Base-by-base conservation (phyloP, 169 alveolate genomes). In the Eimeria necatrix region DNA sequence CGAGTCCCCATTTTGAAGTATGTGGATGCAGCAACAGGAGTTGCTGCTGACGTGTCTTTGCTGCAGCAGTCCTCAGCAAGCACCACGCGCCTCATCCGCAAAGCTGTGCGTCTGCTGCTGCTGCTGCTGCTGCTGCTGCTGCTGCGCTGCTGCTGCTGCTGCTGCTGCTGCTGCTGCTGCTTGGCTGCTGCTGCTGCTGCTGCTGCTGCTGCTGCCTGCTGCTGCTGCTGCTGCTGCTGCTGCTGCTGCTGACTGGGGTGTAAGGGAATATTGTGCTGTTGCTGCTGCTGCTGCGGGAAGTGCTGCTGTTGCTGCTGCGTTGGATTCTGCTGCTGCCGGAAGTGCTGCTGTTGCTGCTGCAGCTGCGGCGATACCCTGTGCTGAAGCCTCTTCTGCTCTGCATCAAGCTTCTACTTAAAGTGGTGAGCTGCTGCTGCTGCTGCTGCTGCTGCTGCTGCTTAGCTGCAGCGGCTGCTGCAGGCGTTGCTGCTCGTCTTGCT, bases 1-100 rank as follows among this genome's bases (percentile, higher is more conserved):
- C 88, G 92, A 68, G 97, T 96, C 20, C 97, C 97, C 18, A 96
- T 96, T 12, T 71, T 96, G 52, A 94, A 94, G 70, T 96, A 88
- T 60, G 93, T 96, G 4, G 97, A 96, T 89, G 92, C 96, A n/a
- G 97, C 80, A 26, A 84, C 95, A 10, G 95, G 97, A 56, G 92
- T 96, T 59, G 91, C 95, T 26, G 95, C 94, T 59, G 97, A 96
- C 76, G 85, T 96, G 16, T 70, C 96, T 41, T 49, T 96, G 60
- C 94, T 88, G 48, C 96, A 94, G 76, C 93, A 64, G 46, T 85
- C 95, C 93, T 73, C 95, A 46, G 76, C 94, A 6, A 93, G 73
- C 9, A 96, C 97, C 74, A 56, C 64, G 8, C 8, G 14, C 20
- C 64, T 9, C 64, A 56, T 56, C 8, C 64, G 64, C 64, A 56